Percentiles rank a stretch among this genome's conserved stretches.
phyloP scores from a whole-genome alignment of 345 rosid genomes.

The Capsella bursapastoris region DNA sequence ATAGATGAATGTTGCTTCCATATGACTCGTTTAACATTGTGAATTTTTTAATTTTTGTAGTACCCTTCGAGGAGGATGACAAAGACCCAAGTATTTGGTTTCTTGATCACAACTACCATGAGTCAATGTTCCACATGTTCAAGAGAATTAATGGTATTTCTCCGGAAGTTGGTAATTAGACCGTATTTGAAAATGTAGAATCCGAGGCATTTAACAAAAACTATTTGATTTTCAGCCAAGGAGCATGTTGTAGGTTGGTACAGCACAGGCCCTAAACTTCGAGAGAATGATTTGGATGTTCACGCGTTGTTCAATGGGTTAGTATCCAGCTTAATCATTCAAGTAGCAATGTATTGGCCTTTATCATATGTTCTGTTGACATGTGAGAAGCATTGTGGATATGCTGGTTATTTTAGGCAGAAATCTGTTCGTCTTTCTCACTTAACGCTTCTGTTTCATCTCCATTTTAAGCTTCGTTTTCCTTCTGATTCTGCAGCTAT shows the following conservation, averaged over 20 bases:
- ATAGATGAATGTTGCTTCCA: not conserved
- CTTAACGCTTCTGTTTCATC: constrained; percentile 11
- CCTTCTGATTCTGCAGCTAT: constrained; percentile 54
- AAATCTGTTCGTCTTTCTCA: not conserved
- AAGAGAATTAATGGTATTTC: constrained; percentile 85
- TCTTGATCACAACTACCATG: constrained; percentile 91
- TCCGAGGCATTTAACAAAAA: constrained; percentile 1
- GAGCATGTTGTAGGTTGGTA: constrained; percentile 98
- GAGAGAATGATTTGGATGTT: constrained; percentile 89
- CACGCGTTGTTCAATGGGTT: constrained; percentile 69
- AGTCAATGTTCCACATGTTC: constrained; percentile 90
- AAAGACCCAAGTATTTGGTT: constrained; percentile 88
- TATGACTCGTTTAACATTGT: constrained; percentile 20
- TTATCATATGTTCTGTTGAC: not conserved
- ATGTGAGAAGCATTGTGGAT: not conserved
- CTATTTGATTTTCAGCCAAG: constrained; percentile 61
- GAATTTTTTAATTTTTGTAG: constrained; percentile 47
- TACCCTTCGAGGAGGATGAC: constrained; percentile 93
- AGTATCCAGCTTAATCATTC: constrained; percentile 34
- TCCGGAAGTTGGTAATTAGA: not conserved
- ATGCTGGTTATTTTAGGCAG: constrained; percentile 14
- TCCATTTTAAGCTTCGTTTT: not conserved
- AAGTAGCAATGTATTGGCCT: not conserved
- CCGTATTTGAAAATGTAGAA: not conserved
- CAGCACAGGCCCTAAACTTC: constrained; percentile 86